Evolutionary conservation across 352 stramenopile genomes (phyloP), one percentile per base, ranked within the genome.

Genomic region (Pythium rishiriense): DNA sequence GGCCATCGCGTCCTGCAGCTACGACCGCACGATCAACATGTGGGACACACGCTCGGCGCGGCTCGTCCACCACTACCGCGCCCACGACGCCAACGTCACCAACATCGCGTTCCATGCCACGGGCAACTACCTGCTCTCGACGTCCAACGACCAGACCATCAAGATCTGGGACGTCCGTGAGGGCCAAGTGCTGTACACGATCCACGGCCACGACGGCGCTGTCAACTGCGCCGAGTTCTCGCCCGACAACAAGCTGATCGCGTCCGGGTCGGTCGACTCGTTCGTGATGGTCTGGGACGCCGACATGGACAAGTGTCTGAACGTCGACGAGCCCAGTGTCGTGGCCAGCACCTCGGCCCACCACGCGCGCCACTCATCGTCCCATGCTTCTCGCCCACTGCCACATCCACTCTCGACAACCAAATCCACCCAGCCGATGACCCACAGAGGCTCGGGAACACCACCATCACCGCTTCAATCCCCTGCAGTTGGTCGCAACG

Each of bases 101-200:
- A 82, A 76, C 47, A 68, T 98, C n/a, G 67, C 71, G 25, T 98
- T 98, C 73, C 92, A 98, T 64, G 81, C 88, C 43, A 93, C 78
- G 17, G 93, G 92, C 14, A 90, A 96, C 62, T 98, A 97, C 68
- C 43, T 98, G 57, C 58, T 97, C 24, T 97, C 91, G n/a, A 89
- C 83, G 14, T 93, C 85, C 7, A 70, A 86, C n/a, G 94, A 98
- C 72, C 75, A 78, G 47, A 89, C 83, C 8, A 69, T 98, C 26
- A 97, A 97, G 70, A 72, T 98, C 35, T 98, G 93, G 92, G 93
- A 98, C 66, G 69, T 98, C 51, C 79, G 93, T 33, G 91, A 98
- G 67, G 93, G 93, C 3, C 88, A 96, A 64, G 78, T 98, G 46
- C 70, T 98, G 37, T 98, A 97, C 70, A 98, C 93, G 50, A 62